These are phyloP conservation scores for Penicillium sp. DNA, from an alignment of 2,329 filamentous ascomycete species.

Conservation along the genomic window DNA sequence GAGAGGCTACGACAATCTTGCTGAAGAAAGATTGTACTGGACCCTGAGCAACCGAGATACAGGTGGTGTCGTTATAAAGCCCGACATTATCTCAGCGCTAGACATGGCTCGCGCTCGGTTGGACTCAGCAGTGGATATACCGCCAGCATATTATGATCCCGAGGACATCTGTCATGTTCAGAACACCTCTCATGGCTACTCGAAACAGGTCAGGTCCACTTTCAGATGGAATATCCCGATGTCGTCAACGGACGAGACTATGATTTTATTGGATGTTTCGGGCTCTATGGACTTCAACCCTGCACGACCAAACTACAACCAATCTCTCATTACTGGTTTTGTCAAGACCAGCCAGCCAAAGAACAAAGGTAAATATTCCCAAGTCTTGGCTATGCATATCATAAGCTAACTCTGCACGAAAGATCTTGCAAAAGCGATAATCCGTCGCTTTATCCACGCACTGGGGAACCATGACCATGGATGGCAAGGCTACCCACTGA, in stretches of 20 bases:
- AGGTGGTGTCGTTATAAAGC: slow-evolving; percentile 37
- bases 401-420: slow-evolving; percentile 13
- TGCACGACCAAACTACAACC: slow-evolving; percentile 43
- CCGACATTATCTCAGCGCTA: slow-evolving; percentile 47
- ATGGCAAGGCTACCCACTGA: slow-evolving; percentile 45
- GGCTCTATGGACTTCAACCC: slow-evolving; percentile 52
- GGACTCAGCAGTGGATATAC: slow-evolving; percentile 47
- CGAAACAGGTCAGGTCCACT: slow-evolving; percentile 48
- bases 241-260: slow-evolving; percentile 45
- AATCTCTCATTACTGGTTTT: slow-evolving; percentile 48
- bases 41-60: slow-evolving; percentile 45
- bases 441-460: slow-evolving; percentile 48
- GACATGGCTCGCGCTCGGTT: slow-evolving; percentile 47
- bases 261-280: slow-evolving; percentile 53
- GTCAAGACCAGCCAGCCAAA: slow-evolving; percentile 45
- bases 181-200: slow-evolving; percentile 46
- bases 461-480: slow-evolving; percentile 48
- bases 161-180: slow-evolving; percentile 47
- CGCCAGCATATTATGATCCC: slow-evolving; percentile 43
- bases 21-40: slow-evolving; percentile 53
- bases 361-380: slow-evolving; percentile 40
- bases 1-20: slow-evolving; percentile 50
- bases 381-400: background rate
- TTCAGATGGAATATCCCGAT: slow-evolving; percentile 41
- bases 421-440: slow-evolving; percentile 48